These are phyloP conservation scores for Fallopia convolvulus DNA, from an alignment of 148 eudicot species.

Conservation along the genomic window DNA sequence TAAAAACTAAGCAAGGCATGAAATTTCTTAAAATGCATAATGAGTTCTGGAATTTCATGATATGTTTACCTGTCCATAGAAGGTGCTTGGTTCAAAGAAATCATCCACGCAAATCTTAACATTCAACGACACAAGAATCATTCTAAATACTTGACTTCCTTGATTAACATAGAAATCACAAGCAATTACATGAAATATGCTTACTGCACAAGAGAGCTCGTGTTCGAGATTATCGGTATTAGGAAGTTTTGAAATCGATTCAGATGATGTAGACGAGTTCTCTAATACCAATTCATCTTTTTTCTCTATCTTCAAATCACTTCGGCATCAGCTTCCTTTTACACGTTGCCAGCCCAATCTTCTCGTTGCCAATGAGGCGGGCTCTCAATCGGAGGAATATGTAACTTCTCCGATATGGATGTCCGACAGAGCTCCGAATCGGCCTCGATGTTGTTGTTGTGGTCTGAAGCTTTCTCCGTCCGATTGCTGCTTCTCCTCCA, in stretches of 20 bases:
- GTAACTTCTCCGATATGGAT: too few species aligned
- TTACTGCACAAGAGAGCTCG: conserved; percentile 95
- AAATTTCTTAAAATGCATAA: neutral
- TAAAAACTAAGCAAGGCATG: neutral
- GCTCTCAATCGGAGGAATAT: too few species aligned
- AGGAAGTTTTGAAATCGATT: conserved; percentile 32
- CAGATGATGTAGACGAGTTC: conserved; percentile 20
- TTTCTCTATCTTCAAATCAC: conserved; percentile 28
- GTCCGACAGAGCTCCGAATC: too few species aligned
- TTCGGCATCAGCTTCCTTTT: conserved; percentile 3
- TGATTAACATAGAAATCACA: neutral
- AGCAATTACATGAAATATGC: neutral
- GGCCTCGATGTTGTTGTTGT: too few species aligned
- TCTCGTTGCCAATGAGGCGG: too few species aligned
- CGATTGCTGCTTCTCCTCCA: too few species aligned
- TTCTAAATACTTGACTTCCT: neutral
- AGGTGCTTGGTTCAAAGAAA: conserved; percentile 87
- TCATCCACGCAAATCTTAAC: conserved; percentile 86
- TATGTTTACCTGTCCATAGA: conserved; percentile 84
- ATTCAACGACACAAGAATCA: neutral
- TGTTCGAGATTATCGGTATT: conserved; percentile 79
- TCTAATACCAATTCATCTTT: conserved; percentile 21
- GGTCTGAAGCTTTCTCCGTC: too few species aligned
- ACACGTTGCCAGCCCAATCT: neutral
- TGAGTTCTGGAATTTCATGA: neutral